Evolutionary conservation across 495 filamentous ascomycete species (phyloP).

Genomic region (Podospora pseudocomata): DNA sequence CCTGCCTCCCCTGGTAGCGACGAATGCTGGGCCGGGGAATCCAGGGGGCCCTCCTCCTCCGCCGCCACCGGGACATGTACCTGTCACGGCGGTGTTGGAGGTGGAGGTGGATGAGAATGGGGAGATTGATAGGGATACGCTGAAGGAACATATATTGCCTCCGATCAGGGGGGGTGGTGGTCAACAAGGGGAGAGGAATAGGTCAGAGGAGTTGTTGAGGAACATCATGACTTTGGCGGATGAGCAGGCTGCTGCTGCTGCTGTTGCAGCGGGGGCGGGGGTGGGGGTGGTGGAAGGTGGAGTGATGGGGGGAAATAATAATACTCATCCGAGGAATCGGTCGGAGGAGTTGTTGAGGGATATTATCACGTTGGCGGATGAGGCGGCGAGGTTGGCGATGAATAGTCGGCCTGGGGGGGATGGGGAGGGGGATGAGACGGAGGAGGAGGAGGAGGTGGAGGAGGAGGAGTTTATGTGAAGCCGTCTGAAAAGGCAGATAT

Average conservation of each 20-base stretch:
- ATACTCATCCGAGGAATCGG: constrained; percentile 21
- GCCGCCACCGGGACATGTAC: background rate
- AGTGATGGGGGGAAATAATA: background rate
- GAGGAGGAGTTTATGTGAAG: constrained; percentile 42
- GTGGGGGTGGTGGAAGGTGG: too few species aligned
- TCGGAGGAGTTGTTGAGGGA: constrained; percentile 42
- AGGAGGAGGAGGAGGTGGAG: constrained; percentile 40
- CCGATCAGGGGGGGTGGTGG: constrained; percentile 15
- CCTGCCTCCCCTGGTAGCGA: constrained; percentile 6
- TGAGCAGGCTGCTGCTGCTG: background rate
- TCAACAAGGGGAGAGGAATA: background rate
- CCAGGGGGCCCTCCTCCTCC: background rate
- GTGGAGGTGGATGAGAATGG: background rate
- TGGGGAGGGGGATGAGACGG: constrained; percentile 42
- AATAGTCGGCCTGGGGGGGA: constrained; percentile 1
- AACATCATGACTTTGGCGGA: background rate
- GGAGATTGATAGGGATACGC: background rate
- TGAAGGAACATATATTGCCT: constrained; percentile 20
- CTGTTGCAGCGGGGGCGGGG: background rate
- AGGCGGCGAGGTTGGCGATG: constrained; percentile 33
- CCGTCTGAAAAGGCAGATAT: background rate
- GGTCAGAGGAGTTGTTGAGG: background rate
- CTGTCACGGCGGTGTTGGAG: background rate
- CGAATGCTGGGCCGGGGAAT: background rate
- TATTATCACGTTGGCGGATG: constrained; percentile 41